phyloP scores from a whole-genome alignment of 176 grass and related monocot genomes.

The Lolium perenne region DNA sequence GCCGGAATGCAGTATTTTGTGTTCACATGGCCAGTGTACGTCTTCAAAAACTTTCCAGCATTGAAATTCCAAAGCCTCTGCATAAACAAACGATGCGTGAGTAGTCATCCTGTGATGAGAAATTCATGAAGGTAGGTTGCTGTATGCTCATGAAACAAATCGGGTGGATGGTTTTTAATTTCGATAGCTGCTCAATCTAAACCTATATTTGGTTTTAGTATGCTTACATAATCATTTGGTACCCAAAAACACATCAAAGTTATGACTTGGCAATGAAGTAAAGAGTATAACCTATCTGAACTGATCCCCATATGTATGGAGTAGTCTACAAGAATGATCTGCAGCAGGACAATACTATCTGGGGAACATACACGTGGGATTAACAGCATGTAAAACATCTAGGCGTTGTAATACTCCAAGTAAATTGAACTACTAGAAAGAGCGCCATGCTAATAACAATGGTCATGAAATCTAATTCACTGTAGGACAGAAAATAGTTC shows the following conservation, averaged over 20 bases:
- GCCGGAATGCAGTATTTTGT: slow-evolving; percentile 81
- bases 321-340: slow-evolving; percentile 4
- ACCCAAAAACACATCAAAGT: background rate
- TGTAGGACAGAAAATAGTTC: slow-evolving; percentile 14
- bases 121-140: background rate
- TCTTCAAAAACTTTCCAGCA: slow-evolving; percentile 89
- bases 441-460: background rate
- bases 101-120: background rate
- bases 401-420: background rate
- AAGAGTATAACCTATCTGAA: background rate
- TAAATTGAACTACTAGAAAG: slow-evolving; percentile 18
- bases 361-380: background rate
- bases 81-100: slow-evolving; percentile 45
- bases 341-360: background rate
- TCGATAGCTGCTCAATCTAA: background rate
- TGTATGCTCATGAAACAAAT: slow-evolving; percentile 24
- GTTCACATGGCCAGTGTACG: slow-evolving; percentile 88
- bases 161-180: background rate
- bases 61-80: slow-evolving; percentile 95
- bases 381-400: background rate
- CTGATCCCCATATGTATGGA: slow-evolving; percentile 20
- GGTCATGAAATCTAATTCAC: slow-evolving; percentile 3
- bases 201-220: background rate
- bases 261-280: slow-evolving; percentile 16
- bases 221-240: slow-evolving; percentile 27